Conservation (phyloP, 106 monocot genomes). For the Chionographis japonica region DNA sequence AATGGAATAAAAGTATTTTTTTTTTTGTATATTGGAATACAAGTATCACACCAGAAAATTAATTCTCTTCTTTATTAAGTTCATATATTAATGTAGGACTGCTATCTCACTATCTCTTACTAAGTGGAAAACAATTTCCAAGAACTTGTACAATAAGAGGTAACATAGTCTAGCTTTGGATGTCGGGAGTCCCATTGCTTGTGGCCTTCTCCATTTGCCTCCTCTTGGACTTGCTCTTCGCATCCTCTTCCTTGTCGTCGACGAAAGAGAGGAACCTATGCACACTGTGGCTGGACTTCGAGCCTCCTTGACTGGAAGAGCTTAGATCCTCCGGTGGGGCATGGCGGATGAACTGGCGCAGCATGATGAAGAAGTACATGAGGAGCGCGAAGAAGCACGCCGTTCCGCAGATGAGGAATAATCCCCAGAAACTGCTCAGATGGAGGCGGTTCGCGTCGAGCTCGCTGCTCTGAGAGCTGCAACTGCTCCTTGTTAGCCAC, state of each 20-base stretch:
- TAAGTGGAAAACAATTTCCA: too few relatives aligned
- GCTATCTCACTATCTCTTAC: too few relatives aligned
- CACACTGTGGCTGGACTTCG: conserved; percentile 9
- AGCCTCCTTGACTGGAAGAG: conserved; percentile 3
- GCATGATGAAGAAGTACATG: conserved; percentile 12
- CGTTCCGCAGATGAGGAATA: conserved; percentile 33
- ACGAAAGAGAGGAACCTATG: conserved; percentile 24
- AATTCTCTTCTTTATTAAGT: too few relatives aligned
- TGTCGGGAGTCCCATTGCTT: not conserved
- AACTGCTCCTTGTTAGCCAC: conserved; percentile 23
- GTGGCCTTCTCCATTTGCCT: not conserved
- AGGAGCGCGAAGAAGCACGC: conserved; percentile 36
- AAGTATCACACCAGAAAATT: too few relatives aligned
- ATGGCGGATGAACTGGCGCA: conserved; percentile 16
- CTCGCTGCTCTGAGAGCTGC: conserved; percentile 11
- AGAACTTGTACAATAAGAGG: not conserved
- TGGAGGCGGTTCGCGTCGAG: conserved; percentile 22
- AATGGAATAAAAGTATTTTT: too few relatives aligned
- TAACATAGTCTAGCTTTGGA: not conserved
- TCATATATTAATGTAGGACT: too few relatives aligned
- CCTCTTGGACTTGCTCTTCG: not conserved
- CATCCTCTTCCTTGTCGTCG: conserved; percentile 17
- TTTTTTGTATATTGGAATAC: too few relatives aligned
- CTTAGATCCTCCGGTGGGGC: not conserved
- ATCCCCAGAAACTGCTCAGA: conserved; percentile 23